A percentile compares a stretch with the other conserved stretches of the same genome.
These are phyloP conservation scores for Alternaria sp. DNA, from an alignment of 2,329 filamentous ascomycete genomes.

Conservation along the genomic window DNA sequence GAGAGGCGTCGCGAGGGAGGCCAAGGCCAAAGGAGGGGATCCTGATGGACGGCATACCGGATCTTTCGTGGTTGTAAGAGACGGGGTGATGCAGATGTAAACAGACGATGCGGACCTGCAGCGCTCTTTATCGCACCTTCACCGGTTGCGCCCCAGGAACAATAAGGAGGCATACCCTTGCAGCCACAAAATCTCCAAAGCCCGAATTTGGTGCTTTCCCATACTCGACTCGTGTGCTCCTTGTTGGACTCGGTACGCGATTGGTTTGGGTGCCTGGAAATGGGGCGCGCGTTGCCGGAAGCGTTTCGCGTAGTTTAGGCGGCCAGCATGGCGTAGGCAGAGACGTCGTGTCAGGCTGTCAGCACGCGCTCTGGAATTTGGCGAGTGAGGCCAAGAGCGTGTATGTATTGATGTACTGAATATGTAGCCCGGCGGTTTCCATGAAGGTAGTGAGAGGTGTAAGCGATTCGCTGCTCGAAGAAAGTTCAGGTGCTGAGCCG, in stretches of 20 bases:
- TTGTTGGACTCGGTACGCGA: conserved; percentile 12
- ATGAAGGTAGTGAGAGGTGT: background rate
- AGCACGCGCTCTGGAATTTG: conserved; percentile 9
- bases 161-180: conserved; percentile 12
- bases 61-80: background rate
- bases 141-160: conserved; percentile 32
- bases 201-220: conserved; percentile 16
- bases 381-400: conserved; percentile 11
- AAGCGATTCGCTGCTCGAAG: background rate
- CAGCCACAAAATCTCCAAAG: background rate
- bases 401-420: conserved; percentile 13
- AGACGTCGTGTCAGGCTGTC: conserved; percentile 7
- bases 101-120: conserved; percentile 1
- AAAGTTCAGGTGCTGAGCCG: background rate
- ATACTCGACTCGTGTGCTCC: conserved; percentile 20
- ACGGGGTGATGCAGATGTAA: background rate
- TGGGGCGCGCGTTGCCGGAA: conserved; percentile 24
- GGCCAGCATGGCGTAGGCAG: conserved; percentile 19
- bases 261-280: conserved; percentile 28
- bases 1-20: conserved; percentile 24
- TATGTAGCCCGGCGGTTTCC: background rate
- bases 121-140: conserved; percentile 27
- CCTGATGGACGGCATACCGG: background rate
- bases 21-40: background rate
- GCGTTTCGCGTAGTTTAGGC: conserved; percentile 23